Conservation (phyloP, 2,329 filamentous ascomycete species). For the Rhinocladiella similis region DNA sequence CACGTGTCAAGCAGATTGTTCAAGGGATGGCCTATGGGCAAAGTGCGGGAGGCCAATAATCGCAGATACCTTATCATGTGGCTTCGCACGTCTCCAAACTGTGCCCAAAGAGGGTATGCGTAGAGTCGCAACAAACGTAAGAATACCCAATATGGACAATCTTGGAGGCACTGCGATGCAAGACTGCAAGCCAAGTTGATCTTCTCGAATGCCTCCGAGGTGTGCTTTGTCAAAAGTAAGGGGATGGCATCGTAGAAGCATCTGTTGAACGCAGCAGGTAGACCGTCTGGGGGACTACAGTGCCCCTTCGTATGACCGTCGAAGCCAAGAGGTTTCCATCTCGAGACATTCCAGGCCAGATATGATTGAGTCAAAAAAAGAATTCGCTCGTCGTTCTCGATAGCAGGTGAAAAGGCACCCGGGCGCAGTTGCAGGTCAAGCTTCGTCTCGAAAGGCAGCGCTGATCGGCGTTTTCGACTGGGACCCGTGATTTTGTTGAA, state of each 20-base stretch:
- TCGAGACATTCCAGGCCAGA: constrained; percentile 9
- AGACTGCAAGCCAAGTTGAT: constrained; percentile 10
- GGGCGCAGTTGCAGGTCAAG: constrained; percentile 8
- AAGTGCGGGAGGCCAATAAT: constrained; percentile 6
- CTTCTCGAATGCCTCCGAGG: constrained; percentile 4
- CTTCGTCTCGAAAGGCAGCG: constrained; percentile 5
- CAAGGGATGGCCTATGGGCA: constrained; percentile 1
- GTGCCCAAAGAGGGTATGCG: constrained; percentile 10
- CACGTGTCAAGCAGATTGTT: constrained; percentile 4
- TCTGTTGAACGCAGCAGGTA: constrained; percentile 7
- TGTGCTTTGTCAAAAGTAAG: constrained; percentile 3
- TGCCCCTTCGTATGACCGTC: background rate
- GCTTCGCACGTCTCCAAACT: constrained; percentile 7
- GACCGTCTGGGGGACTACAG: background rate
- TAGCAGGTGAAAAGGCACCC: background rate
- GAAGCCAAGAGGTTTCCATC: constrained; percentile 7
- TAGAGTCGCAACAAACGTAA: constrained; percentile 8
- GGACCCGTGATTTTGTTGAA: constrained; percentile 1
- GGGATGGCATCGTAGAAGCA: constrained; percentile 14
- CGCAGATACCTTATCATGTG: constrained; percentile 8
- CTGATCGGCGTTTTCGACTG: background rate
- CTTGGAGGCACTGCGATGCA: constrained; percentile 6
- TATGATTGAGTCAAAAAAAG: constrained; percentile 11
- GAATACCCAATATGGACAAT: constrained; percentile 9
- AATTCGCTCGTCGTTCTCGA: constrained; percentile 4